phyloP scores from a whole-genome alignment of 2,329 filamentous ascomycete species.

The Ophiostoma sp. region DNA sequence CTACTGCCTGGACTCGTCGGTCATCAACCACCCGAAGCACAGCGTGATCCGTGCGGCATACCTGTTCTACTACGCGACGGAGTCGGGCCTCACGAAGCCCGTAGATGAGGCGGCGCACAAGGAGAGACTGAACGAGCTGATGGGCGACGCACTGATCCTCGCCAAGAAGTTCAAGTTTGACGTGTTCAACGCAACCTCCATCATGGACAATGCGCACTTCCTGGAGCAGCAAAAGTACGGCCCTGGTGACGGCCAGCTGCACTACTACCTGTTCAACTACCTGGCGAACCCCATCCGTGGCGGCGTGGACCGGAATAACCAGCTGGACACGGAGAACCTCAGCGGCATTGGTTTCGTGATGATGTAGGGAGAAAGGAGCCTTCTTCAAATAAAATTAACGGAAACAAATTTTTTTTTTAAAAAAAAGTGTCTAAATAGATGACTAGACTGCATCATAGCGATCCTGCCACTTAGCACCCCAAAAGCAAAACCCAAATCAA shows the following conservation, averaged over 20 bases:
- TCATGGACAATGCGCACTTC: constrained; percentile 92
- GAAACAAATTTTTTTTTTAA: no score
- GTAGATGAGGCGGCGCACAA: constrained; percentile 58
- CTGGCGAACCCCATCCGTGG: constrained; percentile 77
- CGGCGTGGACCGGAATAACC: constrained; percentile 74
- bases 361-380: constrained; percentile 30
- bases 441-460: no score
- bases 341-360: constrained; percentile 90
- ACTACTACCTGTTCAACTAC: constrained; percentile 99
- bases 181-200: constrained; percentile 90
- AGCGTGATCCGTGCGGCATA: constrained; percentile 82
- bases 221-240: constrained; percentile 92
- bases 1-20: constrained; percentile 88
- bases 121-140: constrained; percentile 70
- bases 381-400: background rate
- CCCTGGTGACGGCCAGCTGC: constrained; percentile 85
- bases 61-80: constrained; percentile 92
- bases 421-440: background rate
- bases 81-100: constrained; percentile 61
- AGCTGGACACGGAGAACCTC: constrained; percentile 68
- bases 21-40: constrained; percentile 77
- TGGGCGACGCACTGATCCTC: constrained; percentile 80
- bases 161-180: constrained; percentile 83
- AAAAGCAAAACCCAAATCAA: background rate
- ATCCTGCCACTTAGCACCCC: no score